Conservation (phyloP, 306 rosid species). For the Gastrolobium bilobum region DNA sequence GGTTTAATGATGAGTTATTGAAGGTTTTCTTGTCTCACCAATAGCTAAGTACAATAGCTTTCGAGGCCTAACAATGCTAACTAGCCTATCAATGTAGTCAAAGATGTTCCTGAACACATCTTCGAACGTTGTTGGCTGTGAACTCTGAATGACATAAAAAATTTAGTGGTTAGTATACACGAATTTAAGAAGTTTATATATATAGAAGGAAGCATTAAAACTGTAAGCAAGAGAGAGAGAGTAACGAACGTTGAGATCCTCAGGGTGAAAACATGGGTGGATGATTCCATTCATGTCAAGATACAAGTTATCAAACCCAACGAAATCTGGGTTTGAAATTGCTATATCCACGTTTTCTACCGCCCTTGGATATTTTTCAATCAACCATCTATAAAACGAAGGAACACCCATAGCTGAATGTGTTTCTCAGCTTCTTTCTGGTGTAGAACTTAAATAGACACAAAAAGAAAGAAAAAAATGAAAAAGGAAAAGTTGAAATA, state of each 20-base stretch:
- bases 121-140: conserved; percentile 49
- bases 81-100: conserved; percentile 58
- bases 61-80: conserved; percentile 51
- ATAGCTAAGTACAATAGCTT: conserved; percentile 62
- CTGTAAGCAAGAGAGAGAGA: not conserved
- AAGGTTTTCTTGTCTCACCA: conserved; percentile 49
- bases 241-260: conserved; percentile 36
- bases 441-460: not conserved
- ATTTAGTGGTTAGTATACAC: not conserved
- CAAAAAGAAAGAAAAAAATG: too few relatives aligned
- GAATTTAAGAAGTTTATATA: not conserved
- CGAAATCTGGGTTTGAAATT: conserved; percentile 46
- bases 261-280: conserved; percentile 71
- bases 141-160: conserved; percentile 21
- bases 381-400: conserved; percentile 60
- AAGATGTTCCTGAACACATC: conserved; percentile 60
- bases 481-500: too few relatives aligned
- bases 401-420: conserved; percentile 68
- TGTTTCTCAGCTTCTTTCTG: not conserved
- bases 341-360: conserved; percentile 41
- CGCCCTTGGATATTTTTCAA: conserved; percentile 46
- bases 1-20: not conserved
- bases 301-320: conserved; percentile 62
- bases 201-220: not conserved
- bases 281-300: conserved; percentile 70